phyloP scores from a whole-genome alignment of 2,329 filamentous ascomycete genomes.

The Alternaria ventricosa region DNA sequence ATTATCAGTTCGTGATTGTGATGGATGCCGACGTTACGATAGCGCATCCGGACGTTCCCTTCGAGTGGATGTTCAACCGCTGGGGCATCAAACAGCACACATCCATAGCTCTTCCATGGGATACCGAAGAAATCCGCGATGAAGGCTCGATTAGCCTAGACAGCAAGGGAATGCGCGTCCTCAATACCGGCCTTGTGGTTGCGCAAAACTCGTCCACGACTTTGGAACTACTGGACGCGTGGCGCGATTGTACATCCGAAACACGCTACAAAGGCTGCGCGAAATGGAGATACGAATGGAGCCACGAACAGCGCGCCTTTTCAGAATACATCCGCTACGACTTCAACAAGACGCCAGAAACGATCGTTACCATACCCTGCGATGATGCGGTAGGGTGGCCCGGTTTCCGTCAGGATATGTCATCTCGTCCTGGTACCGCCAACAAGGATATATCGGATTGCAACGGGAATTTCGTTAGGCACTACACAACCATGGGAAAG shows the following conservation, averaged over 20 bases:
- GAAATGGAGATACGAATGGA: conserved; percentile 36
- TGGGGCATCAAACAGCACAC: conserved; percentile 53
- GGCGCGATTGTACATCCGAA: conserved; percentile 40
- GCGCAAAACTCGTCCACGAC: conserved; percentile 40
- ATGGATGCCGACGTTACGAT: conserved; percentile 56
- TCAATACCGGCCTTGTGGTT: conserved; percentile 52
- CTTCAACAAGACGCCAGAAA: conserved; percentile 32
- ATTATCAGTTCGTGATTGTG: conserved; percentile 54
- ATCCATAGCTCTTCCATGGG: conserved; percentile 51
- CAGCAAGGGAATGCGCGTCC: conserved; percentile 40
- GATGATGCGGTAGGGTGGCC: conserved; percentile 46
- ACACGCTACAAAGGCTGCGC: conserved; percentile 34
- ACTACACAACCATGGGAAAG: conserved; percentile 34
- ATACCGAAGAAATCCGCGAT: conserved; percentile 26
- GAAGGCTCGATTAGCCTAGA: conserved; percentile 41
- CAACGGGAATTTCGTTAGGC: conserved; percentile 37
- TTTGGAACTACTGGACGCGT: conserved; percentile 37
- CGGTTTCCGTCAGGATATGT: conserved; percentile 23
- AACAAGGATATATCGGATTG: conserved; percentile 23
- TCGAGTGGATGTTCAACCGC: conserved; percentile 58
- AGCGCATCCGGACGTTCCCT: conserved; percentile 51
- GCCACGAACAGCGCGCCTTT: conserved; percentile 44
- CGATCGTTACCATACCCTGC: conserved; percentile 40
- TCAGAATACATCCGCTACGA: conserved; percentile 44
- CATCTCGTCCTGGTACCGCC: conserved; percentile 11